Conservation (phyloP, 805 yeast species). For the Myxozyma mucilagina region DNA sequence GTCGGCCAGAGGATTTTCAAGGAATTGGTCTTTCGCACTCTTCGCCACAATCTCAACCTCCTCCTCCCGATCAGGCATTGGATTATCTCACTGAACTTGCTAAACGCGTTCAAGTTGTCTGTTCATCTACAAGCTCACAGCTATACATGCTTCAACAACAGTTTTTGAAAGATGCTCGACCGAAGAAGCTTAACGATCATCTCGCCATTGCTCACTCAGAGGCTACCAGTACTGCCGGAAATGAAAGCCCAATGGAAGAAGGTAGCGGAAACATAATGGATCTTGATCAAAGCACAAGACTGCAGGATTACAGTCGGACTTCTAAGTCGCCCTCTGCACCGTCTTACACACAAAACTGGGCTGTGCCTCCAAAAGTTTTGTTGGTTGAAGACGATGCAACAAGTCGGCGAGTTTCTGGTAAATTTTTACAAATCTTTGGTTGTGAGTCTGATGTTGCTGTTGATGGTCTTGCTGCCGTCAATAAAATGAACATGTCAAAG, state of each 20-base stretch:
- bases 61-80: conserved; percentile 19
- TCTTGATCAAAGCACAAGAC: conserved; percentile 9
- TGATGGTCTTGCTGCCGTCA: conserved; percentile 88
- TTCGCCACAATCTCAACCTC: conserved; percentile 1
- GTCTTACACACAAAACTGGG: conserved; percentile 32
- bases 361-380: conserved; percentile 49
- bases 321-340: conserved; percentile 24
- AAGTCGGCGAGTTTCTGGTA: conserved; percentile 78
- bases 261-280: conserved; percentile 13
- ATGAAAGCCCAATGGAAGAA: conserved; percentile 15
- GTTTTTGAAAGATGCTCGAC: conserved; percentile 24
- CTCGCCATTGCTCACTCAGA: conserved; percentile 6
- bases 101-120: conserved; percentile 28
- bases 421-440: conserved; percentile 82
- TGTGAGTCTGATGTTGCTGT: conserved; percentile 90
- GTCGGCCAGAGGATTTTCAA: conserved; percentile 25
- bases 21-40: conserved; percentile 7
- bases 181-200: conserved; percentile 19
- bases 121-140: conserved; percentile 29
- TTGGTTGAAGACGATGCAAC: conserved; percentile 58
- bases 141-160: conserved; percentile 31
- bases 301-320: conserved; percentile 15
- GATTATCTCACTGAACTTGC: conserved; percentile 27
- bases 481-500: conserved; percentile 66
- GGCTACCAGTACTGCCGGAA: conserved; percentile 19